These are phyloP conservation scores for Aspergillus sclerotiicarbonarius DNA, from an alignment of 495 filamentous ascomycete species.

Conservation along the genomic window DNA sequence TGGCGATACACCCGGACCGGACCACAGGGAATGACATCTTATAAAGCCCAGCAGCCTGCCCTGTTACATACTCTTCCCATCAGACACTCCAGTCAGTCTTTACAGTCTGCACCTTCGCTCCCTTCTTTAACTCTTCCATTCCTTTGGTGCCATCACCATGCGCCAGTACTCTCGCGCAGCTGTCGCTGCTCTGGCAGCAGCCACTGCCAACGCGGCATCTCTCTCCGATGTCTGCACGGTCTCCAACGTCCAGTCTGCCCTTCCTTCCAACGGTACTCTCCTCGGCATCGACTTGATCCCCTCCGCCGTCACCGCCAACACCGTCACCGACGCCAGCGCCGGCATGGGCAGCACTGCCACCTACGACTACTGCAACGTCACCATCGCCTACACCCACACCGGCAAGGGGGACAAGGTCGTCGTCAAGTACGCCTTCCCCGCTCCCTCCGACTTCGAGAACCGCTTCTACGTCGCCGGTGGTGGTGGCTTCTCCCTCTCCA, in stretches of 20 bases:
- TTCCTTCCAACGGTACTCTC: slow-evolving; percentile 35
- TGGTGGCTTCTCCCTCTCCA: slow-evolving; percentile 30
- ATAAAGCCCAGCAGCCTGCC: not conserved
- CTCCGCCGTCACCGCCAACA: slow-evolving; percentile 26
- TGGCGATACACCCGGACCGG: not conserved
- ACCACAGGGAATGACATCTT: not conserved
- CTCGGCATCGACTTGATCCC: slow-evolving; percentile 31
- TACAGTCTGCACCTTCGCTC: not conserved
- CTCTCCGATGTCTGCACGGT: slow-evolving; percentile 34
- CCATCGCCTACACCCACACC: slow-evolving; percentile 34
- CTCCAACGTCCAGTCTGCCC: slow-evolving; percentile 29
- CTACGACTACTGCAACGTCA: slow-evolving; percentile 38
- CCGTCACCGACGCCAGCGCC: slow-evolving; percentile 25
- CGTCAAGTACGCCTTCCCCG: slow-evolving; percentile 34
- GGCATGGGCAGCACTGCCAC: slow-evolving; percentile 17
- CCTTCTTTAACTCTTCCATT: not conserved
- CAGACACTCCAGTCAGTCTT: not conserved
- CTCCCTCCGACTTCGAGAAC: slow-evolving; percentile 34
- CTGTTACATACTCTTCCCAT: not conserved
- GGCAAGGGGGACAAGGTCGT: slow-evolving; percentile 31
- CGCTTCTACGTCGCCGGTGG: slow-evolving; percentile 40
- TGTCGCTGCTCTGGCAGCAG: slow-evolving; percentile 27
- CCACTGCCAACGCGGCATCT: slow-evolving; percentile 27
- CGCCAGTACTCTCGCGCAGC: slow-evolving; percentile 24
- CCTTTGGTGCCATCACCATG: slow-evolving; percentile 20